Conservation (phyloP, 495 filamentous ascomycete species). For the Penicillium coffeae region DNA sequence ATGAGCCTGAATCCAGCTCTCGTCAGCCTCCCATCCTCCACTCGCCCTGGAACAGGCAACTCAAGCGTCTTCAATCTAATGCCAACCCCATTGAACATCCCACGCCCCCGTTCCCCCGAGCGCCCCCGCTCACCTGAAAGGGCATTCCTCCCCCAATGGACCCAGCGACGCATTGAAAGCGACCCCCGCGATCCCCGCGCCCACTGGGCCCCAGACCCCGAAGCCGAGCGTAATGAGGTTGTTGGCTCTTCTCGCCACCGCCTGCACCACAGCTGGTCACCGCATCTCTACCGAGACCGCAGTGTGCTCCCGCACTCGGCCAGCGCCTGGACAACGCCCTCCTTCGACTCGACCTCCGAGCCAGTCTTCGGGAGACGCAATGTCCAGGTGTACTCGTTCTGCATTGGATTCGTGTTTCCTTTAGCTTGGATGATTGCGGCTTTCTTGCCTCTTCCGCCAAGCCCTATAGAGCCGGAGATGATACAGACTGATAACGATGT, state of each 20-base stretch:
- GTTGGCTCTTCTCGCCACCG: conserved; percentile 23
- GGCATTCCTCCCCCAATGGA: not conserved
- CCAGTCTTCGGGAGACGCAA: conserved; percentile 63
- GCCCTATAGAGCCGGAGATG: conserved; percentile 27
- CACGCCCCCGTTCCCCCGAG: conserved; percentile 12
- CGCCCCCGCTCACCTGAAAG: conserved; percentile 10
- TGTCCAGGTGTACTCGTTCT: conserved; percentile 82
- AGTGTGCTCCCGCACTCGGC: conserved; percentile 30
- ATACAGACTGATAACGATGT: conserved; percentile 29
- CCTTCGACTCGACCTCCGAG: conserved; percentile 58
- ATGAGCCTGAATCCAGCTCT: conserved; percentile 28
- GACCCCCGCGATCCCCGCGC: conserved; percentile 44
- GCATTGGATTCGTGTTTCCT: conserved; percentile 61
- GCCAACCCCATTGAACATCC: conserved; percentile 26
- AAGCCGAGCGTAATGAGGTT: conserved; percentile 17
- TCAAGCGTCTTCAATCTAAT: conserved; percentile 31
- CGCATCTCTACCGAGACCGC: conserved; percentile 66
- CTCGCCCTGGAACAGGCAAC: conserved; percentile 28
- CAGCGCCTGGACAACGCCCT: conserved; percentile 64
- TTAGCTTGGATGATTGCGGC: conserved; percentile 82
- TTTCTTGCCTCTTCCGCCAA: conserved; percentile 70
- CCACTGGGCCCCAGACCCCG: conserved; percentile 37
- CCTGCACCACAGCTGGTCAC: conserved; percentile 60
- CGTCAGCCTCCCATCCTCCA: conserved; percentile 27
- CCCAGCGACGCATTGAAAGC: conserved; percentile 24